Conservation (phyloP, 768 basidiomycete species). For the Gloeostereum incarnatum region DNA sequence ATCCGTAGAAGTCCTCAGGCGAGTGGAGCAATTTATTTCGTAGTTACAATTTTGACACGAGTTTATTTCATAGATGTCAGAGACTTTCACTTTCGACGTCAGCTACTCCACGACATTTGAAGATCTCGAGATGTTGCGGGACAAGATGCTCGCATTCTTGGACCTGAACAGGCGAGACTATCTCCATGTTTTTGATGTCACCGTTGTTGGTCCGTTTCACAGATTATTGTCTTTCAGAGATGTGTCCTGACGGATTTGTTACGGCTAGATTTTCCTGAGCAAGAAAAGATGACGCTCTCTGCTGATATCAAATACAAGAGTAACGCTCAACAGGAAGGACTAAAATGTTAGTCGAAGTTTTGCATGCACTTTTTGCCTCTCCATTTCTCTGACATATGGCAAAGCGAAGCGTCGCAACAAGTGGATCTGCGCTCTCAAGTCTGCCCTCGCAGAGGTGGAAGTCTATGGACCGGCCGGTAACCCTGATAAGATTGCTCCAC, state of each 20-base stretch:
- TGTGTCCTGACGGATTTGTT: slow-evolving; percentile 5
- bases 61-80: slow-evolving; percentile 47
- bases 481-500: slow-evolving; percentile 43
- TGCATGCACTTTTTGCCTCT: slow-evolving; percentile 8
- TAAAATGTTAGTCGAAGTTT: slow-evolving; percentile 39
- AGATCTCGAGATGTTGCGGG: slow-evolving; percentile 67
- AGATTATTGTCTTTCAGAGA: slow-evolving; percentile 2
- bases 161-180: slow-evolving; percentile 66
- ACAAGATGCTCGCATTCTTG: slow-evolving; percentile 74
- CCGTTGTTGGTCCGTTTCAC: slow-evolving; percentile 40
- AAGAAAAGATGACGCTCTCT: slow-evolving; percentile 65
- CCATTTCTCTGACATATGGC: slow-evolving; percentile 4
- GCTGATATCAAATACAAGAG: slow-evolving; percentile 87
- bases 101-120: slow-evolving; percentile 72
- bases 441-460: slow-evolving; percentile 53
- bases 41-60: slow-evolving; percentile 2
- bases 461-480: slow-evolving; percentile 62
- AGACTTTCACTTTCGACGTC: slow-evolving; percentile 78
- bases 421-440: slow-evolving; percentile 85
- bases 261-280: slow-evolving; percentile 65
- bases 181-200: slow-evolving; percentile 65
- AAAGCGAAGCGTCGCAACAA: slow-evolving; percentile 77
- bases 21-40: slow-evolving; percentile 7
- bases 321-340: slow-evolving; percentile 72
- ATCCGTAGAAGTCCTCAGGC: slow-evolving; percentile 65